Conservation (phyloP, 2,329 filamentous ascomycete genomes). For the Phialophora tarda region DNA sequence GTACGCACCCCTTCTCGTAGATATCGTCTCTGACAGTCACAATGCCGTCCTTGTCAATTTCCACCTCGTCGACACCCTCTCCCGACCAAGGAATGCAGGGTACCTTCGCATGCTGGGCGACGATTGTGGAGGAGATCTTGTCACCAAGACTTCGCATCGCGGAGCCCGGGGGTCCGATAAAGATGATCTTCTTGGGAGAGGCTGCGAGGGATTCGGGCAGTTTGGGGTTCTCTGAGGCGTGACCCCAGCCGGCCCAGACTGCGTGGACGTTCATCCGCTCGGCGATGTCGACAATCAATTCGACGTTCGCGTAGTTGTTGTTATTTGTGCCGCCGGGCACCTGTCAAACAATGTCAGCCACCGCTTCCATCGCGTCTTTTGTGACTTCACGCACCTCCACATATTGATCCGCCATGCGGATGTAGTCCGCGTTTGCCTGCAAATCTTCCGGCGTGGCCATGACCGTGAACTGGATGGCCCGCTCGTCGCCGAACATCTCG, state of each 20-base stretch:
- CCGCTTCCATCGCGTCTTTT: slow-evolving; percentile 13
- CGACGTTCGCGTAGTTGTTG: slow-evolving; percentile 99
- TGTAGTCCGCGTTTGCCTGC: slow-evolving; percentile 97
- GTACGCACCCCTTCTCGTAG: slow-evolving; percentile 90
- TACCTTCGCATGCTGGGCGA: slow-evolving; percentile 93
- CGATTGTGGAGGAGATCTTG: slow-evolving; percentile 99
- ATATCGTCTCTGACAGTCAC: slow-evolving; percentile 87
- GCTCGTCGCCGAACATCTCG: slow-evolving; percentile 98
- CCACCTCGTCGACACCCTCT: slow-evolving; percentile 82
- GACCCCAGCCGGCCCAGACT: slow-evolving; percentile 99
- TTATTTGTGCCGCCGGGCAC: slow-evolving; percentile 99
- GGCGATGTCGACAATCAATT: slow-evolving; percentile 97
- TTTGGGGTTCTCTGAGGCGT: slow-evolving; percentile 98
- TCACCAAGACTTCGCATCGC: slow-evolving; percentile 99
- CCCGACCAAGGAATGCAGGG: slow-evolving; percentile 99
- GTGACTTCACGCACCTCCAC: slow-evolving; percentile 69
- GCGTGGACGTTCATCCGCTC: slow-evolving; percentile 98
- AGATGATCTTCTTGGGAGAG: slow-evolving; percentile 97
- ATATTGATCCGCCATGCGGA: slow-evolving; percentile 99
- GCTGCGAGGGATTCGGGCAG: slow-evolving; percentile 94
- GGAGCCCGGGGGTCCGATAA: slow-evolving; percentile 96
- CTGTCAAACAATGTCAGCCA: slow-evolving; percentile 44
- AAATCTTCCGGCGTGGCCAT: slow-evolving; percentile 99
- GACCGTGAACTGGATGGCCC: slow-evolving; percentile 97
- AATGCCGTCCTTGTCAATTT: slow-evolving; percentile 79